Base-by-base conservation (phyloP, 2,329 filamentous ascomycete species). In the Aquanectria penicillioides region DNA sequence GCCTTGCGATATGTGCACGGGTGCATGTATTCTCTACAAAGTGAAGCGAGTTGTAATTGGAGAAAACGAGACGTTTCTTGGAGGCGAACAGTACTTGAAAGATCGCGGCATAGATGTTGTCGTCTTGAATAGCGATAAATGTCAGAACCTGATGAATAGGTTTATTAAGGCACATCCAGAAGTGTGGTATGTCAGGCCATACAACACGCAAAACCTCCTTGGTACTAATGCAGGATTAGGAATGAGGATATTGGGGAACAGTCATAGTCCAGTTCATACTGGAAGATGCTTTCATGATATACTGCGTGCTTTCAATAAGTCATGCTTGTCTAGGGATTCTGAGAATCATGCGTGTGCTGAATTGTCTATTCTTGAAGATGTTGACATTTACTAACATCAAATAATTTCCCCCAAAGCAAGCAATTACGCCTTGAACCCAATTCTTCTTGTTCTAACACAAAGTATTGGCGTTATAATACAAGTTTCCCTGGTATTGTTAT, bases 1-100 rank as follows among this genome's bases (percentile, higher is more conserved):
- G 3, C 91, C 90, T 1, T 94, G 91, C 73, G 89, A 92, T 71
- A 93, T 93, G 90, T 94, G 89, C 75, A 92, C 90, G 4, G 90
- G 91, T 8, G 89, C 90, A 3, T 93, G 90, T 69, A 78, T 94
- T 59, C 81, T 93, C 59, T 94, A 93, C 80, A 89, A 89, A 69
- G 84, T 94, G 57, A 81, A 83, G 41, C 83, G 90, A 18, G 89
- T 93, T 3, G 90, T 94, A 25, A 86, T 94, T 66, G 91, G 89
- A 43, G 91, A 94, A 78, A 93, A 93, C 76, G 85, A 85, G 70
- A 93, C 84, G 17, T 93, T 91, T 65, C 71, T 91, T 10, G 90
- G 90, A 25, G 90, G 89, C 13, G 91, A 94, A 75, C 83, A 86
- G 26, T 89, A 92, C 69, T 79, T 94, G 33, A 83, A 83, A 73